Evolutionary conservation across 805 yeast genomes (phyloP).

Genomic region (Candida maris): DNA sequence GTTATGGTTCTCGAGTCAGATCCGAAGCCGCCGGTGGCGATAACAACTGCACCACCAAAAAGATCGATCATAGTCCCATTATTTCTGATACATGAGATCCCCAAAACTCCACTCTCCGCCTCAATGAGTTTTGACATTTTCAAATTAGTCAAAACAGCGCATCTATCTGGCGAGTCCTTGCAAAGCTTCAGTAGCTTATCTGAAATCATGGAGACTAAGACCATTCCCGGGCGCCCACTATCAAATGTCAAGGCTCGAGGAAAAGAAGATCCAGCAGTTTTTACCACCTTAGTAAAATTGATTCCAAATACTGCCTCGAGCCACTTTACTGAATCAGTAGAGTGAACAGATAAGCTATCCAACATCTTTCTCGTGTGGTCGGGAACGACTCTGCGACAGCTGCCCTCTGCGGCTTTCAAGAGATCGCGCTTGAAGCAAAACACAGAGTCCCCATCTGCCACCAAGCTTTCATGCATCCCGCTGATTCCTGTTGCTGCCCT

Average conservation of each 20-base stretch:
- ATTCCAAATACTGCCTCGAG: conserved; percentile 58
- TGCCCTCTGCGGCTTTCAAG: conserved; percentile 45
- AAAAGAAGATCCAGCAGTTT: conserved; percentile 12
- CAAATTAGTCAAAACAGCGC: conserved; percentile 28
- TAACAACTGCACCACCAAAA: conserved; percentile 50
- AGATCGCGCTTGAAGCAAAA: conserved; percentile 62
- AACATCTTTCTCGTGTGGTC: conserved; percentile 38
- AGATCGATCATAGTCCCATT: conserved; percentile 25
- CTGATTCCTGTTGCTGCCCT: conserved; percentile 64
- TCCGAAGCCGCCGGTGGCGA: conserved; percentile 67
- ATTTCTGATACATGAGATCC: conserved; percentile 26
- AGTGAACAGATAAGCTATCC: conserved; percentile 49
- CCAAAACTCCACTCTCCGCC: conserved; percentile 19
- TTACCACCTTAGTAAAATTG: conserved; percentile 29
- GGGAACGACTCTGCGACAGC: conserved; percentile 46
- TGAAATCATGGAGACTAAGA: conserved; percentile 49
- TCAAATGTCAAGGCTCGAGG: conserved; percentile 14
- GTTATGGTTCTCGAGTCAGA: conserved; percentile 46
- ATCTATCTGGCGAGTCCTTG: conserved; percentile 36
- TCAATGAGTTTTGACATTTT: conserved; percentile 38
- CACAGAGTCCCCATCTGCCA: conserved; percentile 50
- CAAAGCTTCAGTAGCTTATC: conserved; percentile 40
- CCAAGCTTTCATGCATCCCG: conserved; percentile 58
- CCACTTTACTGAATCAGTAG: conserved; percentile 70
- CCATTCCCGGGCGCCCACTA: conserved; percentile 52